Evolutionary conservation across 768 basidiomycete species (phyloP).

Genomic region (Suillus brevipes): DNA sequence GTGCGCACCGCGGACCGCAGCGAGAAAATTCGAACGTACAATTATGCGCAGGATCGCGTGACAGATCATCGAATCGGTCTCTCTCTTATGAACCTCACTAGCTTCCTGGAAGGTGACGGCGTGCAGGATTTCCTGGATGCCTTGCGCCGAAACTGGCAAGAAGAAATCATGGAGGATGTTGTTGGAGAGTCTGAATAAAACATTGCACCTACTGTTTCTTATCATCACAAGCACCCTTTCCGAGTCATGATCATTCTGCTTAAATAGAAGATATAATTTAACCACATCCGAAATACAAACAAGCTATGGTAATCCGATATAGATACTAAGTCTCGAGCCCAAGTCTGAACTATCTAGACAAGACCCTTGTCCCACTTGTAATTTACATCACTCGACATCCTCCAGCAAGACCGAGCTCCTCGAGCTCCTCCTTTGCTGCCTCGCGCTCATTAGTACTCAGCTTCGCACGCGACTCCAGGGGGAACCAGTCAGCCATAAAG

Average conservation of each 20-base stretch:
- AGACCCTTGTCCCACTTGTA: background rate
- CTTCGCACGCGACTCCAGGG: slow-evolving; percentile 76
- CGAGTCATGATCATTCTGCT: slow-evolving; percentile 8
- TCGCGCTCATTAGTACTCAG: slow-evolving; percentile 74
- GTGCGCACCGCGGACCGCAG: slow-evolving; percentile 84
- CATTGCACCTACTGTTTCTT: background rate
- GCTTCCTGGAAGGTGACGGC: slow-evolving; percentile 67
- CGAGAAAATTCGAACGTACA: slow-evolving; percentile 96
- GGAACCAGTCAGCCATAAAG: slow-evolving; percentile 94
- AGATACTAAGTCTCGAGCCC: background rate
- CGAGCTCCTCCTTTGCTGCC: slow-evolving; percentile 64
- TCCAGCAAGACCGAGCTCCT: slow-evolving; percentile 56
- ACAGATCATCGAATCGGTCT: slow-evolving; percentile 91
- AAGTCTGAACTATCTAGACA: background rate
- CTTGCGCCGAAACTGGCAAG: slow-evolving; percentile 55
- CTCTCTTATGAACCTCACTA: slow-evolving; percentile 64
- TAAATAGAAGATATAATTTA: background rate
- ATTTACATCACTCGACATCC: slow-evolving; percentile 45
- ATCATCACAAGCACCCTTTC: background rate
- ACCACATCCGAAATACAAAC: background rate
- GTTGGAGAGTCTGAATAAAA: slow-evolving; percentile 26
- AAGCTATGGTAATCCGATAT: background rate
- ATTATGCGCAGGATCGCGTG: slow-evolving; percentile 89
- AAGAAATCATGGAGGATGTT: slow-evolving; percentile 55
- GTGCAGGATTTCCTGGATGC: slow-evolving; percentile 58